Conservation (phyloP, 495 filamentous ascomycete species). For the Astrocystis sublimbata region DNA sequence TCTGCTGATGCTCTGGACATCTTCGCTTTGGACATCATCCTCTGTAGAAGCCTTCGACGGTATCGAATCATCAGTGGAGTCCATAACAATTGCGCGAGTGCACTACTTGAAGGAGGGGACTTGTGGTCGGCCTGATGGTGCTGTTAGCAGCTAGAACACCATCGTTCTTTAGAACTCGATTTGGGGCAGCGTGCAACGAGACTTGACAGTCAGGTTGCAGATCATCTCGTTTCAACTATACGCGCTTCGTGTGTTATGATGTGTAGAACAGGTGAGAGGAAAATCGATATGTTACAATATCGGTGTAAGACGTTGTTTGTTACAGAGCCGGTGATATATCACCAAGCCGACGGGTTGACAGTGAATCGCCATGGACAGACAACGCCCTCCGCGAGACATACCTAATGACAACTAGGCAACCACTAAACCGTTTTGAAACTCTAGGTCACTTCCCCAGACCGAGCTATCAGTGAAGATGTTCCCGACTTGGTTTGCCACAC, state of each 20-base stretch:
- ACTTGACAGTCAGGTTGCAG: neutral
- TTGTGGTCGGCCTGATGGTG: neutral
- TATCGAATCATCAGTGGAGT: constrained; percentile 15
- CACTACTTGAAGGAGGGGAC: neutral
- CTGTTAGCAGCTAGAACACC: neutral
- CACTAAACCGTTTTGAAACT: neutral
- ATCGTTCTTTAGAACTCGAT: neutral
- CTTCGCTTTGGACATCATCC: constrained; percentile 17
- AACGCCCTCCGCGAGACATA: constrained; percentile 15
- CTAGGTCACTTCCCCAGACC: neutral
- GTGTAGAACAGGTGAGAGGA: neutral
- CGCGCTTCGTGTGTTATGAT: neutral
- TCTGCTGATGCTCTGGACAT: constrained; percentile 18
- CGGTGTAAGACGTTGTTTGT: neutral
- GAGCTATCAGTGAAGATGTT: constrained; percentile 10
- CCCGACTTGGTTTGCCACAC: constrained; percentile 7
- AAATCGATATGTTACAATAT: neutral
- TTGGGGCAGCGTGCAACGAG: neutral
- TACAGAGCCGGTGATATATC: constrained; percentile 1
- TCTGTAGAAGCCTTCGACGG: constrained; percentile 10
- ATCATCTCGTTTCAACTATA: neutral
- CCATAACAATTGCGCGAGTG: constrained; percentile 5
- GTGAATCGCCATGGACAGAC: neutral
- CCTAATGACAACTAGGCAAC: constrained; percentile 8
- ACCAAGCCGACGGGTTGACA: neutral